A percentile compares a stretch with the other conserved stretches of the same genome.
Evolutionary conservation across 2,329 filamentous ascomycete species (phyloP).

Genomic region (Monosporascus sp.): DNA sequence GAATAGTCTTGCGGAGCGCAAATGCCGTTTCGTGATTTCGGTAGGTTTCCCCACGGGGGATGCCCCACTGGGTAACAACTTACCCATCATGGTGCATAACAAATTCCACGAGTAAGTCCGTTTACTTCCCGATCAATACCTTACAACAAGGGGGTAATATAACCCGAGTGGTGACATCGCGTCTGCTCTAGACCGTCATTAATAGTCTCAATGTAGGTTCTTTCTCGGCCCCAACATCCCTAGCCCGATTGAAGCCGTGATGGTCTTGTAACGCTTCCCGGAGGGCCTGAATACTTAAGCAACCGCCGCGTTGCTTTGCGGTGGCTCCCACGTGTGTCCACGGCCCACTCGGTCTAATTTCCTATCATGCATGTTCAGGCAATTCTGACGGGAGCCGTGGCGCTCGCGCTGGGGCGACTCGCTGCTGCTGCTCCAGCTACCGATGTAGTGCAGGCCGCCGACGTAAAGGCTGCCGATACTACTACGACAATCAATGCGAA

Average conservation of each 20-base stretch:
- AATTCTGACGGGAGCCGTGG: background rate
- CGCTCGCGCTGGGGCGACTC: background rate
- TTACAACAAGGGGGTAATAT: too few species aligned
- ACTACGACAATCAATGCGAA: constrained; percentile 27
- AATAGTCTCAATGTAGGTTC: background rate
- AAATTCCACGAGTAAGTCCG: background rate
- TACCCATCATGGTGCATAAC: background rate
- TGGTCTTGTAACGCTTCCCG: background rate
- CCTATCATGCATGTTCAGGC: background rate
- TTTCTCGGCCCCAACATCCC: background rate
- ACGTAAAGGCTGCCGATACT: constrained; percentile 16
- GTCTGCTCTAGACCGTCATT: background rate
- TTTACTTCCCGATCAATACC: background rate
- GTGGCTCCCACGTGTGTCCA: too few species aligned
- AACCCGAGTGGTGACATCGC: background rate
- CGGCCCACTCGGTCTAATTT: too few species aligned
- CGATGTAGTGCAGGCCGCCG: background rate
- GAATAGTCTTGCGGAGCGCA: background rate
- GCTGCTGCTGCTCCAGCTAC: background rate
- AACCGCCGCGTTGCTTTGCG: background rate
- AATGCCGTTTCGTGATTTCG: background rate
- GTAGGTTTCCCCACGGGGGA: background rate
- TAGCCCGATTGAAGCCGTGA: background rate
- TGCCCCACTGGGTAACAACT: background rate
- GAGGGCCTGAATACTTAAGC: background rate